Base-by-base conservation (phyloP, 2,329 filamentous ascomycete genomes). In the Cercospora berteroae region DNA sequence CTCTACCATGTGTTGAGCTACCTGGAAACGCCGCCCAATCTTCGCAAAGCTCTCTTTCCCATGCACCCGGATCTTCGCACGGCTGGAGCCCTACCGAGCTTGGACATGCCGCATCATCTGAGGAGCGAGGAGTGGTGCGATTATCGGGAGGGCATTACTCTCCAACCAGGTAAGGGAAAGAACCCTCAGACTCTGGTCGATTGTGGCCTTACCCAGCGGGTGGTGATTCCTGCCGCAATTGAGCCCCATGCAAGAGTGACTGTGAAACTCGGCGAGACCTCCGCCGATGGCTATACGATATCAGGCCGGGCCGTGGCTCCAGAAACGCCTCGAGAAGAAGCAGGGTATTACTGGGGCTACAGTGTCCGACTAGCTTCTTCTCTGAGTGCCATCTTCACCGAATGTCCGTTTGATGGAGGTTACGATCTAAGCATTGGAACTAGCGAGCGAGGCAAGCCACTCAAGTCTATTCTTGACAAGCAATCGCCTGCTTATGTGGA, bases 341-440 rank as follows among this genome's bases (percentile, higher is more conserved):
- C 83, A 1, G 93, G 93, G 0, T 95, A 93, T 79, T 96, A 94
- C 80, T 96, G 93, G 92, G 93, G 93, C 56, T 96, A 90, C 78
- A 85, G 82, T 8, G 87, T 93, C 3, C 87, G 93, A 27, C 87
- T 85, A 69, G 89, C 89, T 39, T 74, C 79, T 4, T 89, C 87
- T 2, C 84, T 96, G 5, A 90, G 90, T 5, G 82, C 85, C 5
- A 87, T 96, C 7, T 93, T 94, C 74, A 93, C 91, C 4, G 91
- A 94, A 77, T 89, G 87, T 71, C 85, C 87, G 0, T 93, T 87
- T 76, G 87, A 91, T 65, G 88, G 87, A 56, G 93, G 93, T 12
- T 96, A 96, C 79, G 92, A 96, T 78, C 73, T 94, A 65, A 92
- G 89, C 72, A 88, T 96, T 72, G 93, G 92, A 16, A 96, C 92